These are phyloP conservation scores for Coemansia sp. DNA, from an alignment of 192 early-diverging fungal genomes.

Conservation along the genomic window DNA sequence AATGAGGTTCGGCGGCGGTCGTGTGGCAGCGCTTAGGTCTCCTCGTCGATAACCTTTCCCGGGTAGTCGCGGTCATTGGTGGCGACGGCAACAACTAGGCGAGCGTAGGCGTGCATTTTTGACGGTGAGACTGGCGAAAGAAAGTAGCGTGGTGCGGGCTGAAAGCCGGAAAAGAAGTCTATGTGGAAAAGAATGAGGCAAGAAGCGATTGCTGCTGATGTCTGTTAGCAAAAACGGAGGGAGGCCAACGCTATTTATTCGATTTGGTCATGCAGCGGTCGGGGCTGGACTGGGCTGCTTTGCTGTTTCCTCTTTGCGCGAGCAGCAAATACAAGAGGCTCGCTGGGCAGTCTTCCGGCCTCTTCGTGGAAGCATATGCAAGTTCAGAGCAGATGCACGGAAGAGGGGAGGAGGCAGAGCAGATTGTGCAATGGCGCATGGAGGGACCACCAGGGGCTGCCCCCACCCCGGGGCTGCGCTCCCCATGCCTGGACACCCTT, in stretches of 20 bases:
- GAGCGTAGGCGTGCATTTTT: constrained; percentile 1
- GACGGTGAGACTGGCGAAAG: not conserved
- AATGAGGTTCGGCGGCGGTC: too few relatives aligned
- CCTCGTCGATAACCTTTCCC: constrained; percentile 15
- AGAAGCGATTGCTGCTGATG: not conserved
- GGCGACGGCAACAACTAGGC: not conserved
- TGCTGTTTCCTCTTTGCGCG: not conserved
- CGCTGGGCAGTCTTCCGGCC: constrained; percentile 1
- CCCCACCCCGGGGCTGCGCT: constrained; percentile 1
- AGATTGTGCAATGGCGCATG: not conserved
- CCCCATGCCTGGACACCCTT: not conserved
- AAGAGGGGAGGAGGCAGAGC: constrained; percentile 13
- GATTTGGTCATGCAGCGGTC: constrained; percentile 3
- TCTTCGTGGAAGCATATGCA: constrained; percentile 15
- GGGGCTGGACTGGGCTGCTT: not conserved
- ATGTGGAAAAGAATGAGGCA: not conserved
- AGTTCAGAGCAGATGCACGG: constrained; percentile 17
- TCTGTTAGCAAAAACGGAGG: not conserved
- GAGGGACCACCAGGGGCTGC: constrained; percentile 2
- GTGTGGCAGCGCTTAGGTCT: not conserved
- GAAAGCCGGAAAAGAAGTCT: not conserved
- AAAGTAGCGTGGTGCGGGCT: not conserved
- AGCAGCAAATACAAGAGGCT: not conserved
- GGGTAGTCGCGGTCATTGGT: constrained; percentile 20
- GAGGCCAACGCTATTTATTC: constrained; percentile 19